Conservation (phyloP, 495 filamentous ascomycete genomes). For the Alectoria sarmentosa region DNA sequence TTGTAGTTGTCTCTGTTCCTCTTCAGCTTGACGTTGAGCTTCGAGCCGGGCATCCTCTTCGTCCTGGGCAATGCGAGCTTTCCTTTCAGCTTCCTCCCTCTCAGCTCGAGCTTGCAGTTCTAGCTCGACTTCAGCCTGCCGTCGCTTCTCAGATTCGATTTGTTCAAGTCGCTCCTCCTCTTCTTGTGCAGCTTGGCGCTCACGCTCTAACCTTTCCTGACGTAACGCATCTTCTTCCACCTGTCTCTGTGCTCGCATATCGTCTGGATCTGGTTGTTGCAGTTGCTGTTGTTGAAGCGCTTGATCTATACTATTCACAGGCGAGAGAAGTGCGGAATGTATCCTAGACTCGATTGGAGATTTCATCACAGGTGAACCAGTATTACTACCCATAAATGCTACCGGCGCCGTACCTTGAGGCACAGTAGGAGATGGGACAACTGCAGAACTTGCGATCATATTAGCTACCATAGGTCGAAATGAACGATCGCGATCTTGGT, state of each 20-base stretch:
- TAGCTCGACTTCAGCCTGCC: conserved; percentile 34
- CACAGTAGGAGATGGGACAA: conserved; percentile 28
- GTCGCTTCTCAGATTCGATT: conserved; percentile 27
- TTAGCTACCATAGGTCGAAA: conserved; percentile 35
- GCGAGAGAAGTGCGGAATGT: conserved; percentile 16
- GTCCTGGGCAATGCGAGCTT: conserved; percentile 40
- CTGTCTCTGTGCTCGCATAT: conserved; percentile 21
- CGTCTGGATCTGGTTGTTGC: conserved; percentile 8
- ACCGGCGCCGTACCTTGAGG: conserved; percentile 27
- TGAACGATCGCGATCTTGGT: conserved; percentile 18
- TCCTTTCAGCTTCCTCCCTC: conserved; percentile 33
- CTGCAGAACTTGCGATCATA: conserved; percentile 28
- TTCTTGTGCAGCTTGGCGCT: conserved; percentile 17
- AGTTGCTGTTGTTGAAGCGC: conserved; percentile 18
- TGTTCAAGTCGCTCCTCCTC: conserved; percentile 20
- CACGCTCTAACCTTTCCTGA: conserved; percentile 9
- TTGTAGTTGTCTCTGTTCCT: conserved; percentile 24
- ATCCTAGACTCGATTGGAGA: conserved; percentile 14
- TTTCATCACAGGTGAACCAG: conserved; percentile 22
- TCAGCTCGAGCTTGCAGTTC: conserved; percentile 39
- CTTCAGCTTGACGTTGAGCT: conserved; percentile 23
- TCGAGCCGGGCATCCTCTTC: conserved; percentile 34
- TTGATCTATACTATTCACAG: conserved; percentile 20
- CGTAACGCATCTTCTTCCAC: conserved; percentile 20
- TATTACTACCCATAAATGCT: conserved; percentile 27